Base-by-base conservation (phyloP, 1,139 yeast genomes). In the Suhomyces maxii region DNA sequence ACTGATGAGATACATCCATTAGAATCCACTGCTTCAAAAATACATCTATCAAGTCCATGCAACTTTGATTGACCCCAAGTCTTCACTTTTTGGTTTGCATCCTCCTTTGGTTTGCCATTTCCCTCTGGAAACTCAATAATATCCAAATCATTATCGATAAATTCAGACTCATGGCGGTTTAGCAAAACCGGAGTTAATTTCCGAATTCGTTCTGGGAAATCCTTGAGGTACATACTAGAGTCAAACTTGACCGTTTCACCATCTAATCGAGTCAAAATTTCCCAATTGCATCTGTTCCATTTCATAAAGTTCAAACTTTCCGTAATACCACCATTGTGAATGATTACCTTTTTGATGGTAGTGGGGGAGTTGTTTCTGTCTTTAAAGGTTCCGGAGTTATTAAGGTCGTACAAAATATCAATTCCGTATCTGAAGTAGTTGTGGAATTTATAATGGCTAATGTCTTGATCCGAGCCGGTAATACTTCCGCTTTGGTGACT, bases 51-150 rank as follows among this genome's bases (percentile, higher is more conserved):
- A 50, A 65, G 68, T 2, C 81, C 80, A 54, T 76, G 76, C 36
- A 80, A 57, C 52, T 73, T 74, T 14, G 79, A 73, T 54, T 79
- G 78, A 9, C 84, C 84, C 83, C 85, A 81, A 7, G 72, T 66
- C 45, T 67, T 65, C 6, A 51, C 48, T 40, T 51, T 53, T 11
- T 36, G 40, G 8, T 37, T 32, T 3, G 32, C 7, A 8, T 32
- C 26, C 40, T 36, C 37, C 34, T 30, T 34, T 18, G 33, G 35
- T 13, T 23, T 12, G 3, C 11, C 14, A 8, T 10, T 28, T 9
- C 25, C 23, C 11, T 52, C 44, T 2, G 54, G 56, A 28, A 47
- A 37, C 11, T 68, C 59, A 32, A 69, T 65, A 7, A 72, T 65
- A 47, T 70, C 76, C 48, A 73, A 58, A 43, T 70, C 75, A 45